Percentiles rank a stretch among this genome's conserved stretches.
phyloP scores from a whole-genome alignment of 116 monocot genomes.

The Dioscorea cayenensis region DNA sequence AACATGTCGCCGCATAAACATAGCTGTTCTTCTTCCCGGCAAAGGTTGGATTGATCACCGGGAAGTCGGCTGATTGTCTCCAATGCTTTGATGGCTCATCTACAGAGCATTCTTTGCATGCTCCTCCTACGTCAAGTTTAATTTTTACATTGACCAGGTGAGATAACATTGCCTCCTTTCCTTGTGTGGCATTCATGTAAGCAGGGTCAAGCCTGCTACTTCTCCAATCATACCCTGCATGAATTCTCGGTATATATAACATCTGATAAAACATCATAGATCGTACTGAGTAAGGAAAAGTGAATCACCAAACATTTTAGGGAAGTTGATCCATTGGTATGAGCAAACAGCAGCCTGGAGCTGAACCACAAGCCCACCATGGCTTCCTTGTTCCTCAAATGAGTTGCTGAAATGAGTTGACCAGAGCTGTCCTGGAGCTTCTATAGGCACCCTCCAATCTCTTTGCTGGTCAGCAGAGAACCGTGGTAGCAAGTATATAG shows the following conservation, averaged over 20 bases:
- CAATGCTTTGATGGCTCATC: conserved; percentile 27
- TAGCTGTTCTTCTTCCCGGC: conserved; percentile 37
- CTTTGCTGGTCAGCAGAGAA: conserved; percentile 12
- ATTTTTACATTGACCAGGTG: conserved; percentile 56
- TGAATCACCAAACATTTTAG: conserved; percentile 66
- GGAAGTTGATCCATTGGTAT: conserved; percentile 79
- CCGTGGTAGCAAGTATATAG: conserved; percentile 72
- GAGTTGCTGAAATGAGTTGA: conserved; percentile 60
- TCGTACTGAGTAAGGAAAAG: too few relatives aligned
- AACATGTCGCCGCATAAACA: conserved; percentile 48
- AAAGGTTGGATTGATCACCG: conserved; percentile 51
- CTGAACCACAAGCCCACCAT: conserved; percentile 28
- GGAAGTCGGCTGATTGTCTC: conserved; percentile 64
- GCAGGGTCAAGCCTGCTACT: conserved; percentile 53
- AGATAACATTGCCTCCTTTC: conserved; percentile 32
- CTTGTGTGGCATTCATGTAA: conserved; percentile 51
- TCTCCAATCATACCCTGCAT: conserved; percentile 70
- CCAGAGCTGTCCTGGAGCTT: conserved; percentile 64
- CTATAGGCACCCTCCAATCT: conserved; percentile 69
- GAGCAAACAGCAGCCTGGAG: conserved; percentile 69
- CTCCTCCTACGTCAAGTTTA: conserved; percentile 27
- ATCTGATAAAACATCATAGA: too few relatives aligned
- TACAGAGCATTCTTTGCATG: conserved; percentile 16
- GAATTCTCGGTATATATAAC: background rate
- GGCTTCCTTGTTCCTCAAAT: conserved; percentile 39